Percentiles rank a stretch among this genome's conserved stretches.
phyloP scores from a whole-genome alignment of 306 rosid genomes.

The Pyrus bretschneideri region DNA sequence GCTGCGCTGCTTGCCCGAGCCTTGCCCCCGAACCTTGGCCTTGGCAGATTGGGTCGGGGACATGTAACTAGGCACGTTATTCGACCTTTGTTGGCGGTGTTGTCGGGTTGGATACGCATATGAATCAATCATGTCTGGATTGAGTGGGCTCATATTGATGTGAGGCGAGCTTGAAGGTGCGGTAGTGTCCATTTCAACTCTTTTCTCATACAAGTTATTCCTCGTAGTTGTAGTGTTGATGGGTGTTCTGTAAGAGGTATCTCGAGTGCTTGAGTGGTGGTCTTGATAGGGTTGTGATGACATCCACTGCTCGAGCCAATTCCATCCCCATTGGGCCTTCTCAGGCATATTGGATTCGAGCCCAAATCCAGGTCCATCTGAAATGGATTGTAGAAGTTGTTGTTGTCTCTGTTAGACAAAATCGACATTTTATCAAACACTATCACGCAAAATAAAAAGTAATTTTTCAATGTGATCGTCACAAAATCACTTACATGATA shows the following conservation, averaged over 20 bases:
- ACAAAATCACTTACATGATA: conserved; percentile 38
- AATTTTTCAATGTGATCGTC: neutral
- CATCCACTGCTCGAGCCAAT: conserved; percentile 90
- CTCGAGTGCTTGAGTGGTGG: conserved; percentile 26
- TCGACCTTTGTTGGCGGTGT: conserved; percentile 14
- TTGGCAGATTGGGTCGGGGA: conserved; percentile 83
- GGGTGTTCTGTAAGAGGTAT: conserved; percentile 30
- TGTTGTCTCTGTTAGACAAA: conserved; percentile 30
- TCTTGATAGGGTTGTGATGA: conserved; percentile 42
- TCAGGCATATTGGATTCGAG: conserved; percentile 25
- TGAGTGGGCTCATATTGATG: conserved; percentile 15
- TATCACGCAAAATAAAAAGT: neutral
- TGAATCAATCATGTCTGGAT: conserved; percentile 24
- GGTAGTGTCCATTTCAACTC: conserved; percentile 62
- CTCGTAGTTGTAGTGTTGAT: conserved; percentile 23
- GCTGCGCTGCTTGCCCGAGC: conserved; percentile 32
- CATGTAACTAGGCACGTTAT: conserved; percentile 72
- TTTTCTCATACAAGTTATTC: conserved; percentile 65
- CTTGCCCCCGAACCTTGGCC: conserved; percentile 64
- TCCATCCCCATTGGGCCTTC: conserved; percentile 70
- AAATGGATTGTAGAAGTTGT: conserved; percentile 24
- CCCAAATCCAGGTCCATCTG: conserved; percentile 23
- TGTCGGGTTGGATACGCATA: conserved; percentile 22
- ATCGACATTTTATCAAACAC: no score
- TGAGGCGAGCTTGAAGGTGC: conserved; percentile 17